Percentiles rank a stretch among this genome's conserved stretches.
Conservation (phyloP, 345 rosid genomes). For the Nasturtium officinale region DNA sequence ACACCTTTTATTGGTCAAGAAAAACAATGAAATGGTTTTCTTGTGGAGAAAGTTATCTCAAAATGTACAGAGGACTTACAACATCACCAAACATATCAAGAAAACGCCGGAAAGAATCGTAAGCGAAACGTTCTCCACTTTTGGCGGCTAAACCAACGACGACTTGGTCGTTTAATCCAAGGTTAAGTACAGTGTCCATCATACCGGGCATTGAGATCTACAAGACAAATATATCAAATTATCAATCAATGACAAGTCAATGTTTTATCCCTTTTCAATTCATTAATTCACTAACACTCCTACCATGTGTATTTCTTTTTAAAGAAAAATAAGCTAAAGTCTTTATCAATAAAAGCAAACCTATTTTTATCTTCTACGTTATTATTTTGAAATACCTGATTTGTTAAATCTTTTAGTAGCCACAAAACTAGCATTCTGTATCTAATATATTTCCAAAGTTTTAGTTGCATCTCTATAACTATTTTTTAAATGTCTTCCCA, state of each 20-base stretch:
- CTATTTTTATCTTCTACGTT: background rate
- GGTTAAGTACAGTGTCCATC: conserved; percentile 99
- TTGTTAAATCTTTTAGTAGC: background rate
- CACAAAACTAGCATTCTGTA: background rate
- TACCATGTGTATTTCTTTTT: no score
- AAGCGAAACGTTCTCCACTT: conserved; percentile 91
- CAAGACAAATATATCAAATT: background rate
- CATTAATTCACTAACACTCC: background rate
- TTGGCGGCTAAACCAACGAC: conserved; percentile 69
- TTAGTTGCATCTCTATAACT: background rate
- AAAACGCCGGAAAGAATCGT: conserved; percentile 89
- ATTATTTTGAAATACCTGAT: background rate
- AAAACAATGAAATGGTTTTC: background rate
- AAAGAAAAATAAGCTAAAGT: background rate
- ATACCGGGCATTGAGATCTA: conserved; percentile 98
- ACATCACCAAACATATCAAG: conserved; percentile 94
- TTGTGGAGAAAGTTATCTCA: background rate
- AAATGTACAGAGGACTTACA: conserved; percentile 54
- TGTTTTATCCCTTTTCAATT: background rate
- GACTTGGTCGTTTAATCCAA: conserved; percentile 87
- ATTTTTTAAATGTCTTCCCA: background rate
- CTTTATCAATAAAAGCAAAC: no score
- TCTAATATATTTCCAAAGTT: background rate
- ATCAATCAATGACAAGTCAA: background rate
- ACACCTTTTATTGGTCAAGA: conserved; percentile 53